phyloP scores from a whole-genome alignment of 1,139 yeast species.

The Ogataea hybrid region DNA sequence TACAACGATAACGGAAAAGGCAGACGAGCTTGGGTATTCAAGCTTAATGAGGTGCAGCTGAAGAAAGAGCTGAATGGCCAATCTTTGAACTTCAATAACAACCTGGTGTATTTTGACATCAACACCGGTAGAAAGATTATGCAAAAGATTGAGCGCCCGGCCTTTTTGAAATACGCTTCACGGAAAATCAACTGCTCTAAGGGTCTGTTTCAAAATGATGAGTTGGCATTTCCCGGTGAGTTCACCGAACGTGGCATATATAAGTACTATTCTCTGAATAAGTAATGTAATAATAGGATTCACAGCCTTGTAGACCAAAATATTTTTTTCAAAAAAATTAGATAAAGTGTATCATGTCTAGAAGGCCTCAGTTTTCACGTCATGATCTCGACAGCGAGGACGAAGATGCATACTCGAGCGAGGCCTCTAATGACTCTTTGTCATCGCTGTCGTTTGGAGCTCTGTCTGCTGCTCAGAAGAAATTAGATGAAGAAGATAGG shows the following conservation, averaged over 20 bases:
- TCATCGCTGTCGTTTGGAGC: conserved; percentile 57
- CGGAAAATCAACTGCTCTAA: no score
- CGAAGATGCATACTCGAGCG: conserved; percentile 4
- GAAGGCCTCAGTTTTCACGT: conserved; percentile 21
- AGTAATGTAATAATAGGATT: conserved; percentile 10
- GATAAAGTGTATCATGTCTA: neutral
- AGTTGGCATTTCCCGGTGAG: conserved; percentile 60
- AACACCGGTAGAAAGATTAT: no score
- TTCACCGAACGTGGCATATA: conserved; percentile 68
- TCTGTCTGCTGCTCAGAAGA: conserved; percentile 53
- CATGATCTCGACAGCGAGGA: conserved; percentile 21
- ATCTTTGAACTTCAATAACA: no score
- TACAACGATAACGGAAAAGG: no score
- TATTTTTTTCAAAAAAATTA: conserved; percentile 1
- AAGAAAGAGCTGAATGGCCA: no score
- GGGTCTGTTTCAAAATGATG: conserved; percentile 32
- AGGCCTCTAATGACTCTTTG: conserved; percentile 9
- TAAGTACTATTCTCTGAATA: conserved; percentile 50
- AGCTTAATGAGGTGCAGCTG: no score
- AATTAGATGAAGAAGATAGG: conserved; percentile 34
- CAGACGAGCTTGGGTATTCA: no score
- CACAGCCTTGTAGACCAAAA: conserved; percentile 4
- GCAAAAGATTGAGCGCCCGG: no score
- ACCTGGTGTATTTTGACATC: no score
- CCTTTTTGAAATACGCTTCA: no score